phyloP scores from a whole-genome alignment of 257 asterid species.

The Ophiorrhiza pumila region DNA sequence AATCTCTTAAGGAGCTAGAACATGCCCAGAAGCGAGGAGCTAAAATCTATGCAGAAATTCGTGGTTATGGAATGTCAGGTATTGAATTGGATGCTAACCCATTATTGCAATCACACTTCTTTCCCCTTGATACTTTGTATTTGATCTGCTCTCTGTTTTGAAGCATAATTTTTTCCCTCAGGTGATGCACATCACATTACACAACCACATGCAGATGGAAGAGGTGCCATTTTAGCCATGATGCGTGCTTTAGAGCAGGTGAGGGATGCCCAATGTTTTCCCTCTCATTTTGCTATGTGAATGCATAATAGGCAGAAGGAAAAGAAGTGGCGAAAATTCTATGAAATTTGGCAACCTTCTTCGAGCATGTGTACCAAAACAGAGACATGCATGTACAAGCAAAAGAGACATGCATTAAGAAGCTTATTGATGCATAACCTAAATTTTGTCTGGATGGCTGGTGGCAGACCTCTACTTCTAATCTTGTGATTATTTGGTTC shows the following conservation, averaged over 20 bases:
- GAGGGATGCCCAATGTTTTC: neutral
- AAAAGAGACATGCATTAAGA: neutral
- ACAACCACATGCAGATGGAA: constrained; percentile 84
- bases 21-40: constrained; percentile 92
- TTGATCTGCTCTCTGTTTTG: constrained; percentile 14
- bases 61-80: constrained; percentile 98
- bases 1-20: constrained; percentile 65
- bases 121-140: constrained; percentile 4
- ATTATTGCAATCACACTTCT: constrained; percentile 15
- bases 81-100: constrained; percentile 8
- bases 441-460: neutral
- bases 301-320: neutral
- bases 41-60: constrained; percentile 78
- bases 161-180: constrained; percentile 29
- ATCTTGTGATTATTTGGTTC: neutral
- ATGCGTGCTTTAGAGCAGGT: constrained; percentile 86
- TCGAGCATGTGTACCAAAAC: neutral
- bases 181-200: constrained; percentile 97
- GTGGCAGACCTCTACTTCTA: neutral
- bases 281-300: neutral
- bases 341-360: neutral
- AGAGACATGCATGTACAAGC: neutral
- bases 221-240: constrained; percentile 95
- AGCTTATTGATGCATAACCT: neutral
- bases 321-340: neutral